phyloP scores from a whole-genome alignment of 768 basidiomycete species.

The Xanthoconium stramineum region DNA sequence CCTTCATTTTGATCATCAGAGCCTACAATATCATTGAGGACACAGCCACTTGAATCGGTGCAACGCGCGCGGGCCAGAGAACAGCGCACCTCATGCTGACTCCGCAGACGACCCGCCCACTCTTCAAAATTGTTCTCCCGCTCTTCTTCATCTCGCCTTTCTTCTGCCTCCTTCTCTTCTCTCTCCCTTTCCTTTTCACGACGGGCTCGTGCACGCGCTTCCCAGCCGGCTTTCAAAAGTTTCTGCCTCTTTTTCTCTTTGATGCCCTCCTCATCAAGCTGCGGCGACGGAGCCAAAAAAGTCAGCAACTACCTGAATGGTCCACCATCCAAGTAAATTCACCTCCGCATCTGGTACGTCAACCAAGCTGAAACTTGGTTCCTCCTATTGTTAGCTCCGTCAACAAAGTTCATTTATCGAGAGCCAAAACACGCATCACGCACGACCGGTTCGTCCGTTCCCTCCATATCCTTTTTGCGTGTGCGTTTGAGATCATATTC shows the following conservation, averaged over 20 bases:
- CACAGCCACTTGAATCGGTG: not conserved
- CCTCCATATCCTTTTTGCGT: conserved; percentile 75
- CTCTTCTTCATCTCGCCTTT: conserved; percentile 67
- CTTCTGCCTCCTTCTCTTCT: conserved; percentile 60
- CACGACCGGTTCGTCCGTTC: conserved; percentile 62
- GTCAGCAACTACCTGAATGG: no score
- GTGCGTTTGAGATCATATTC: conserved; percentile 73
- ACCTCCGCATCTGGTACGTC: conserved; percentile 90
- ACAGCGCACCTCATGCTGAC: conserved; percentile 72
- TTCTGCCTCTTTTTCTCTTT: conserved; percentile 96
- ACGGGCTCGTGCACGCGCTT: conserved; percentile 79
- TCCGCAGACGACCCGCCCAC: conserved; percentile 73
- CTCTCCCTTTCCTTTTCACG: conserved; percentile 86
- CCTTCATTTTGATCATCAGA: conserved; percentile 82
- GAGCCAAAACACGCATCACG: conserved; percentile 4
- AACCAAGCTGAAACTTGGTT: conserved; percentile 85
- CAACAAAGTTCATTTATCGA: not conserved
- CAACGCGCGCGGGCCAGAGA: not conserved
- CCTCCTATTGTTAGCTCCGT: conserved; percentile 50
- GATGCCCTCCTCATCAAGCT: conserved; percentile 86
- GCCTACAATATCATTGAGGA: conserved; percentile 39
- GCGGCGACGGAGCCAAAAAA: not conserved
- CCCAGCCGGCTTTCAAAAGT: conserved; percentile 89
- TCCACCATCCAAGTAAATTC: conserved; percentile 10
- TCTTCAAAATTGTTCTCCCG: conserved; percentile 63